Percentiles rank a stretch among this genome's conserved stretches.
Evolutionary conservation across 2,329 filamentous ascomycete species (phyloP).

Genomic region (Botrytis fabae): DNA sequence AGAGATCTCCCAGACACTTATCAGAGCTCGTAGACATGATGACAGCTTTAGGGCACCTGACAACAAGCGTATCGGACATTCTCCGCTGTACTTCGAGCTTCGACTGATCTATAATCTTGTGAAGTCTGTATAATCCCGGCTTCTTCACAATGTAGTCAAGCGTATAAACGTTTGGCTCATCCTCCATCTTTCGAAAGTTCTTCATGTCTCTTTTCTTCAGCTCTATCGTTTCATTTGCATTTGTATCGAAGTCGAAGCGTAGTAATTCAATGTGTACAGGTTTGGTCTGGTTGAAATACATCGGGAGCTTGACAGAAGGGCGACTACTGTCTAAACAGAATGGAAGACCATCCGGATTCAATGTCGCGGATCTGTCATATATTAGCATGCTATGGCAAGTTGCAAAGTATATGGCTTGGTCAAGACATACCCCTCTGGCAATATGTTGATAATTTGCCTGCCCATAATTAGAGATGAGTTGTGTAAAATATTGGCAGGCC

Average conservation of each 20-base stretch:
- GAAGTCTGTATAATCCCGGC: conserved; percentile 81
- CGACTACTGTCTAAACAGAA: conserved; percentile 75
- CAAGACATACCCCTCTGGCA: conserved; percentile 76
- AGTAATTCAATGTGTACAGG: conserved; percentile 88
- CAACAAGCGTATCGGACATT: conserved; percentile 77
- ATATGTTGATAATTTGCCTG: conserved; percentile 95
- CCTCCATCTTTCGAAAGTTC: conserved; percentile 64
- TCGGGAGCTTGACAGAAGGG: conserved; percentile 67
- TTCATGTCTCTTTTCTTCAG: conserved; percentile 72
- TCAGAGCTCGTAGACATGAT: conserved; percentile 65
- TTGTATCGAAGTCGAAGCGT: conserved; percentile 80
- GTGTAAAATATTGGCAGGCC: conserved; percentile 81
- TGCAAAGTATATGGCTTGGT: background rate
- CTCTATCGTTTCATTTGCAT: conserved; percentile 75
- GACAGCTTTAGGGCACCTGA: conserved; percentile 77
- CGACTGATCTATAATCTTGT: conserved; percentile 86
- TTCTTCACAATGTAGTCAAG: conserved; percentile 79
- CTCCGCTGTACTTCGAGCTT: conserved; percentile 86
- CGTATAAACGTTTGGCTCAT: conserved; percentile 55
- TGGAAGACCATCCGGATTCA: conserved; percentile 79
- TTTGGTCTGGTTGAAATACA: conserved; percentile 90
- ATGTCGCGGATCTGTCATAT: conserved; percentile 66
- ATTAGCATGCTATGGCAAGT: conserved; percentile 16
- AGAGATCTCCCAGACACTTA: conserved; percentile 84
- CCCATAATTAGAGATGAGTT: conserved; percentile 93